Percentiles rank a stretch among this genome's conserved stretches.
Evolutionary conservation across 805 yeast genomes (phyloP).

Genomic region (Lipomyces yamanashiensis): DNA sequence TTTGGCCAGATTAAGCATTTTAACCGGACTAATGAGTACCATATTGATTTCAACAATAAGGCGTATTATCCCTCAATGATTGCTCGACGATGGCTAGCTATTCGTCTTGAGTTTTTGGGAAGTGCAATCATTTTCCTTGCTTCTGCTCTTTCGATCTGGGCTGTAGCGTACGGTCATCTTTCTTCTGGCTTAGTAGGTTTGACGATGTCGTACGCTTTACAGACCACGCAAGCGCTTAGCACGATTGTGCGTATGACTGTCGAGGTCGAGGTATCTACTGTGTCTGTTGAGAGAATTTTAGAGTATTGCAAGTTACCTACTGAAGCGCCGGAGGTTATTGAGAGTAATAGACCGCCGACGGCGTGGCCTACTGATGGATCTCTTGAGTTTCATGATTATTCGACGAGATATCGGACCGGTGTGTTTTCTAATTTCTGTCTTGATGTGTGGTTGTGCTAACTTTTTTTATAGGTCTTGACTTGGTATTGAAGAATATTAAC

Average conservation of each 20-base stretch:
- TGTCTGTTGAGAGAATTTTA: conserved; percentile 90
- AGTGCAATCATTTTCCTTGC: conserved; percentile 84
- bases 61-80: conserved; percentile 91
- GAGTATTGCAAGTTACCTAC: conserved; percentile 76
- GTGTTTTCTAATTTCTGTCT: background rate
- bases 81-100: conserved; percentile 97
- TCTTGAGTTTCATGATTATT: conserved; percentile 69
- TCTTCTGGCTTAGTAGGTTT: conserved; percentile 95
- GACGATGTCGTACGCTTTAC: conserved; percentile 89
- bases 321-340: conserved; percentile 79
- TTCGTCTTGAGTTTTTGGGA: conserved; percentile 87
- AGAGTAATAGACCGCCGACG: conserved; percentile 65
- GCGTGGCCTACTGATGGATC: conserved; percentile 77
- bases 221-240: conserved; percentile 87
- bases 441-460: background rate
- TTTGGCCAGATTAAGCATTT: conserved; percentile 68
- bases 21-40: conserved; percentile 55
- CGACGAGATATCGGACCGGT: conserved; percentile 79
- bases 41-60: conserved; percentile 80
- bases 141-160: conserved; percentile 75
- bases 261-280: conserved; percentile 96
- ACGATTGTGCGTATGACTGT: conserved; percentile 99
- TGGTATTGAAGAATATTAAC: conserved; percentile 70
- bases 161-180: conserved; percentile 67
- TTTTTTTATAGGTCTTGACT: conserved; percentile 55